These are phyloP conservation scores for Pleoardoris graminearum DNA, from an alignment of 2,329 filamentous ascomycete species.

Conservation along the genomic window DNA sequence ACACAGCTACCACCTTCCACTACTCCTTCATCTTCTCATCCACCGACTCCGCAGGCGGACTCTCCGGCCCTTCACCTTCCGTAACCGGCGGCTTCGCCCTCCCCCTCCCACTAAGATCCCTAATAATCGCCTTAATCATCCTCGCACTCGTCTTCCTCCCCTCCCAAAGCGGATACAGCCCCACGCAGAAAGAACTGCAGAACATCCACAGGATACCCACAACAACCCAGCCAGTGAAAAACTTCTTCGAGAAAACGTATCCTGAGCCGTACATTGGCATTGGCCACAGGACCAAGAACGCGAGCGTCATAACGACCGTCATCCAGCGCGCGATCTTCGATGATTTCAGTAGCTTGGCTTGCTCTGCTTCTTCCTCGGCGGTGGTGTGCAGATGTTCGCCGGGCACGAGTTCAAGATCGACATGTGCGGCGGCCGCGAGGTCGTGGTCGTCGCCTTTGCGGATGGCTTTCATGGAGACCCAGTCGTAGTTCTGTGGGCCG, in stretches of 20 bases:
- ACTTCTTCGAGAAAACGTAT: conserved; percentile 80
- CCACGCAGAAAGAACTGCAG: conserved; percentile 71
- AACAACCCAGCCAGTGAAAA: conserved; percentile 81
- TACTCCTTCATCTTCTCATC: conserved; percentile 27
- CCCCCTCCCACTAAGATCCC: conserved; percentile 57
- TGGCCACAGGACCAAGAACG: conserved; percentile 81
- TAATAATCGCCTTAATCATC: conserved; percentile 64
- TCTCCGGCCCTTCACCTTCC: conserved; percentile 24
- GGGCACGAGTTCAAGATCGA: conserved; percentile 67
- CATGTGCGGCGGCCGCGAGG: conserved; percentile 63
- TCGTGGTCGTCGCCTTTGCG: conserved; percentile 78
- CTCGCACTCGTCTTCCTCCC: conserved; percentile 68
- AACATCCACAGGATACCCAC: conserved; percentile 75
- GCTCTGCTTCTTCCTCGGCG: conserved; percentile 48
- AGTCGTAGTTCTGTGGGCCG: conserved; percentile 79
- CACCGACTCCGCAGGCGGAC: conserved; percentile 23
- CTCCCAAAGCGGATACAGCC: conserved; percentile 80
- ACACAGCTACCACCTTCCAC: not conserved
- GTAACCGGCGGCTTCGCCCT: conserved; percentile 18
- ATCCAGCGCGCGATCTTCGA: conserved; percentile 58
- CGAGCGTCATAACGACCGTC: conserved; percentile 67
- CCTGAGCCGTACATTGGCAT: conserved; percentile 85
- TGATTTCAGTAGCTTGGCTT: conserved; percentile 48
- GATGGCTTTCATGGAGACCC: conserved; percentile 79
- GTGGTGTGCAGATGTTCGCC: conserved; percentile 49